These are phyloP conservation scores for Escovopsis weberi DNA, from an alignment of 2,329 filamentous ascomycete species.

Conservation along the genomic window DNA sequence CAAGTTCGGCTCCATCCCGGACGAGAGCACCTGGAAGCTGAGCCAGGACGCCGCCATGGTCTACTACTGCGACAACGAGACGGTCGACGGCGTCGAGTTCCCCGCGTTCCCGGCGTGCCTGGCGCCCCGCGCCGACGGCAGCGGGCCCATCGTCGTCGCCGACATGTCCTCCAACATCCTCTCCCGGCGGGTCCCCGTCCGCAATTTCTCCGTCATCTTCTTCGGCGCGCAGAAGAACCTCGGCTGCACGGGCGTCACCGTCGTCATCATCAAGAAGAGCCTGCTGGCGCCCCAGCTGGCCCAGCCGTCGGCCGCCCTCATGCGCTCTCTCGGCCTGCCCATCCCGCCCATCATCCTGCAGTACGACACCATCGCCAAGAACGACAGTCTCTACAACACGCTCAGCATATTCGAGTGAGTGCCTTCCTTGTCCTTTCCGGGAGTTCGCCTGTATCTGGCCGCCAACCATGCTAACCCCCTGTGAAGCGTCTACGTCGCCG, in stretches of 20 bases:
- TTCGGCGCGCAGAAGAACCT: constrained; percentile 94
- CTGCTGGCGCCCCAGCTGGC: constrained; percentile 54
- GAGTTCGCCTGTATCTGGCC: no score
- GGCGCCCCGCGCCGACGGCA: constrained; percentile 40
- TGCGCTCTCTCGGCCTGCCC: constrained; percentile 62
- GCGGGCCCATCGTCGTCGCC: constrained; percentile 64
- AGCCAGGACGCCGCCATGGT: constrained; percentile 56
- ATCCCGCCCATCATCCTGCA: constrained; percentile 67
- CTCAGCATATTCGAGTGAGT: constrained; percentile 75
- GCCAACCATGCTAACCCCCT: constrained; percentile 3
- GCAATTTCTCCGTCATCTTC: constrained; percentile 73
- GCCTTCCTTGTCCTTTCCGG: not conserved
- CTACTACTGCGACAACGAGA: constrained; percentile 92
- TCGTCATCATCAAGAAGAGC: constrained; percentile 70
- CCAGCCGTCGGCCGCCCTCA: constrained; percentile 45
- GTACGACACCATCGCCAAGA: constrained; percentile 77
- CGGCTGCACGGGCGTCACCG: constrained; percentile 71
- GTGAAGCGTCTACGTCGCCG: constrained; percentile 66
- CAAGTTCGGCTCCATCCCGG: constrained; percentile 76
- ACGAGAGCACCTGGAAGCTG: constrained; percentile 62
- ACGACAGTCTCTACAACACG: constrained; percentile 93
- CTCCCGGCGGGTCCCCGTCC: constrained; percentile 59
- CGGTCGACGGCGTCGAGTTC: constrained; percentile 86
- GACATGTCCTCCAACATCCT: constrained; percentile 96
- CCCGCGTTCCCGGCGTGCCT: constrained; percentile 54